Evolutionary conservation across 2,329 filamentous ascomycete species (phyloP), one percentile per base, ranked within the genome.

Genomic region (Epichloe baconii): DNA sequence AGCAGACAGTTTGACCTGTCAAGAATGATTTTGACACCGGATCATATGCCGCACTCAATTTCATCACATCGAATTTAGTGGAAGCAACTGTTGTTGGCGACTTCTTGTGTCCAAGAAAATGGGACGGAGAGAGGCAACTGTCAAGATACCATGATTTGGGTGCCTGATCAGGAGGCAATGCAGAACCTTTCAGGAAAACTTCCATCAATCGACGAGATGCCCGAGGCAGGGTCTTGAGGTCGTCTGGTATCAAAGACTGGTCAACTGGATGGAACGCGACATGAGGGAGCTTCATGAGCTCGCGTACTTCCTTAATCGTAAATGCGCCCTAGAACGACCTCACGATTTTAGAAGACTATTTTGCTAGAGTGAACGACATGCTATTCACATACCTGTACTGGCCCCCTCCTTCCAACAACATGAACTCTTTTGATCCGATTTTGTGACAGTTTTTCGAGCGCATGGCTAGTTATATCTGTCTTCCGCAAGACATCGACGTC

Each of bases 221-320:
- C 31, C 93, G 79, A 3, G 87, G 84, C 7, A 97, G 73, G n/a
- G 72, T 75, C 35, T 82, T 79, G 40, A 84, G 70, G 50, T 87
- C 75, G 0, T 75, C 61, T 0, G 89, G 88, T 45, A 93, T 73
- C 6, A 95, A 71, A 1, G 76, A 71, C 53, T 71, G 66, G 50
- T 86, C 77, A 31, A 91, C 73, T 1, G 85, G 79, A 50, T 83
- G 76, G 61, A 95, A 94, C 14, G 75, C 77, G 10, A 94, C 83
- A 0, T 71, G 72, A 0, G 80, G 77, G 3, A 97, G 75, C 47
- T 86, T 85, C 69, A 95, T 82, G 4, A 98, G 71, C 67, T 98
- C 93, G 37, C 93, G 82, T 15, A 88, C 71, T 70, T 98, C 93
- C 67, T 96, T 97, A 65, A 95, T 95, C 0, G 91, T 96, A 61